Percentiles rank a stretch among this genome's conserved stretches.
Conservation (phyloP, 495 filamentous ascomycete genomes). For the Hypoxylon rickii region DNA sequence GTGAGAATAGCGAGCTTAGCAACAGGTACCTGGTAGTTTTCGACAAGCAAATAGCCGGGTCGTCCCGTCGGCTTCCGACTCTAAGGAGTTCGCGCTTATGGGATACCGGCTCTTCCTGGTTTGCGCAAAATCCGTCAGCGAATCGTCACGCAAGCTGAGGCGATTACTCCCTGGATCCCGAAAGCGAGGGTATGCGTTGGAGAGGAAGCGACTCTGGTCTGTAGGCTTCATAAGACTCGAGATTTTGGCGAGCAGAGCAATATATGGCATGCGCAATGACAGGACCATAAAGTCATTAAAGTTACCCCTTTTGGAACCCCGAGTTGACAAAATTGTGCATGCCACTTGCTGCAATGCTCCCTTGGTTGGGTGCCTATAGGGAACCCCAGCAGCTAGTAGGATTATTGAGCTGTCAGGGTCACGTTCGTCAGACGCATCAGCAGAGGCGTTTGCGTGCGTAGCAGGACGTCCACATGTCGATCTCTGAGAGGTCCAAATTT, state of each 20-base stretch:
- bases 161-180: constrained; percentile 17
- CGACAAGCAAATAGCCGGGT: constrained; percentile 20
- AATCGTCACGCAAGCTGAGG: constrained; percentile 19
- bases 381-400: constrained; percentile 6
- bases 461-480: constrained; percentile 40
- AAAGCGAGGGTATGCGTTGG: constrained; percentile 6
- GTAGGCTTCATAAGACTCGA: constrained; percentile 2
- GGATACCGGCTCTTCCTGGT: constrained; percentile 16
- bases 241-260: constrained; percentile 8
- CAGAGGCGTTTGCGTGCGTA: constrained; percentile 23
- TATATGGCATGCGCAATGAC: constrained; percentile 19
- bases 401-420: constrained; percentile 32
- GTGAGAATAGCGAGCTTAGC: no score
- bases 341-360: constrained; percentile 34
- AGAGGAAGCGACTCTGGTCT: background rate
- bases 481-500: constrained; percentile 43
- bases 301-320: constrained; percentile 16
- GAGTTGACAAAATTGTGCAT: constrained; percentile 29
- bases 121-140: constrained; percentile 9
- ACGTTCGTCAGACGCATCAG: constrained; percentile 37
- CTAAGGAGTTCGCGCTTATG: background rate
- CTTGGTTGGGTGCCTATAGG: constrained; percentile 5
- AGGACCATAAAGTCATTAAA: constrained; percentile 11
- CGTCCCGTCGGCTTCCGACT: constrained; percentile 22
- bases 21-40: no score